Base-by-base conservation (phyloP, 2,329 filamentous ascomycete species). In the Alternaria infectoria region DNA sequence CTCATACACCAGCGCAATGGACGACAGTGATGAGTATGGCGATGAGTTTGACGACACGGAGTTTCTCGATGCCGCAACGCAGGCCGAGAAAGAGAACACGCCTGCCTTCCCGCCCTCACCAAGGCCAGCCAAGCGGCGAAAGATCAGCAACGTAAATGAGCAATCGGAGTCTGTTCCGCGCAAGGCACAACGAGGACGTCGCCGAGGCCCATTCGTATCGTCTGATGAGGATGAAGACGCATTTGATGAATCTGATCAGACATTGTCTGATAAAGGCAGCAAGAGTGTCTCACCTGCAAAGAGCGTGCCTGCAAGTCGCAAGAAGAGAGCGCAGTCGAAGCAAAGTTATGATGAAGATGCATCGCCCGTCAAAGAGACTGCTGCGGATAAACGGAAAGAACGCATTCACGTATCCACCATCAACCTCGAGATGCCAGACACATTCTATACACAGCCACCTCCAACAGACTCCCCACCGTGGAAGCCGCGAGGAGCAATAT, bases 41-140 rank as follows among this genome's bases (percentile, higher is more conserved):
- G 88, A 88, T 66, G 73, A 88, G 66, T 85, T 91, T 56, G 85
- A 87, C 56, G 90, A 92, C 64, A 89, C 90, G 71, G 89, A 90
- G 68, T 81, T 92, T 62, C 83, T 91, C 47, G 81, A 85, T 36
- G 89, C 86, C 7, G 83, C 89, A 21, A 88, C 86, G 40, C 86
- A 89, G 66, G 79, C 79, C 5, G 80, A 81, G 69, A 71, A 71
- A 26, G 68, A 73, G 59, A 69, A 69, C 40, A 66, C 77, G 60
- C 67, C 72, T 52, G 62, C 70, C 72, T 79, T 80, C 65, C 77
- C 65, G 40, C 54, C 68, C 43, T 80, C 76, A 55, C 75, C 78
- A 58, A 72, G 77, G 59, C 73, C 77, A 25, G 63, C 68, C 58
- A 83, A 82, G 70, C 75, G 81, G 30, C 75, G 73, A 47, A 78